A percentile compares a stretch with the other conserved stretches of the same genome.
phyloP scores from a whole-genome alignment of 1,284 basidiomycete genomes.

The Trichosporon ovoides region DNA sequence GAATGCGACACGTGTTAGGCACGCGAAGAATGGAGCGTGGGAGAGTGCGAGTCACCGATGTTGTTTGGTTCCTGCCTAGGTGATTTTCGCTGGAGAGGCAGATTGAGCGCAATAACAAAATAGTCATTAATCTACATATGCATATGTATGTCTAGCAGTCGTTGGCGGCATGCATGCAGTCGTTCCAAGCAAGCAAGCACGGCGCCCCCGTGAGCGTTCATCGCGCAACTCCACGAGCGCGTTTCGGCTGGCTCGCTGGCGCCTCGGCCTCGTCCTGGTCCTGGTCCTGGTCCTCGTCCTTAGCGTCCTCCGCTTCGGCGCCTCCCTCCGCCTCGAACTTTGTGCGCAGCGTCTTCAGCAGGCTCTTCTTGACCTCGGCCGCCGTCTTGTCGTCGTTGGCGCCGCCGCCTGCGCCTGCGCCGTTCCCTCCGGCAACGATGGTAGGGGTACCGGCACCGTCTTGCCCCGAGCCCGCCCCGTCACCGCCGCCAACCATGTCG shows the following conservation, averaged over 20 bases:
- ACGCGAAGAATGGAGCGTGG: too few species aligned
- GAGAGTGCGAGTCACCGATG: too few species aligned
- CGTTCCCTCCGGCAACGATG: constrained; percentile 37
- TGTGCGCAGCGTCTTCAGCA: constrained; percentile 31
- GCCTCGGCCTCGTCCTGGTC: not conserved
- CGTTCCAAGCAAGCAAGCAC: not conserved
- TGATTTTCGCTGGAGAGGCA: too few species aligned
- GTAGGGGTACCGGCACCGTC: too few species aligned
- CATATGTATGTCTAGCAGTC: too few species aligned
- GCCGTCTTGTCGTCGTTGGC: constrained; percentile 54
- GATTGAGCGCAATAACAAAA: too few species aligned
- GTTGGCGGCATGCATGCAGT: not conserved
- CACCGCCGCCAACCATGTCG: constrained; percentile 75
- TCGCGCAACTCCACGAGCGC: not conserved
- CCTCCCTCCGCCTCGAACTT: constrained; percentile 23
- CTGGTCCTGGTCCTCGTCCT: not conserved
- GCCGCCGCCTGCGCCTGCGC: constrained; percentile 51
- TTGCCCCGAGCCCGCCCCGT: constrained; percentile 38
- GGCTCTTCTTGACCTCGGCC: constrained; percentile 33
- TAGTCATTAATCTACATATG: too few species aligned
- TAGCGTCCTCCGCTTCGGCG: not conserved
- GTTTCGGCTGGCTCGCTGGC: not conserved
- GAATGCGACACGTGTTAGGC: too few species aligned
- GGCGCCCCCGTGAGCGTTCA: not conserved
- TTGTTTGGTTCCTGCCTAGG: too few species aligned